A percentile compares a stretch with the other conserved stretches of the same genome.
phyloP scores from a whole-genome alignment of 305 asterid species.

The Lippia alba region DNA sequence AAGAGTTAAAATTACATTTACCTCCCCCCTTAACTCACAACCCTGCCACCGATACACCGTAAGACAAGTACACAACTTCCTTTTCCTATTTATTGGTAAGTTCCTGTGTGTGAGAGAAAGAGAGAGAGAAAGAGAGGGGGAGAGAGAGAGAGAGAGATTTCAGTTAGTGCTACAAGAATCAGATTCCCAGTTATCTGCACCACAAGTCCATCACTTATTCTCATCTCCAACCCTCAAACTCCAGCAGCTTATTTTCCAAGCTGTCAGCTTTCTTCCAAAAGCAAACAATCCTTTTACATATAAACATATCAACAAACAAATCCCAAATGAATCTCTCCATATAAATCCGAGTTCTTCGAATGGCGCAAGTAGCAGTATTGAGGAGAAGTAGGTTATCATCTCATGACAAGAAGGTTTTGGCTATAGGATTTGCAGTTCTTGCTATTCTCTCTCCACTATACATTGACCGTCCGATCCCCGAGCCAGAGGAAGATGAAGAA shows the following conservation, averaged over 20 bases:
- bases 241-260: conserved; percentile 29
- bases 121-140: not conserved
- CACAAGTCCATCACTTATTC: conserved; percentile 32
- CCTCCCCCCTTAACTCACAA: not conserved
- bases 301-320: not conserved
- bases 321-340: conserved; percentile 10
- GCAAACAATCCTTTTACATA: not conserved
- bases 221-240: conserved; percentile 30
- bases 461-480: conserved; percentile 50
- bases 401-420: conserved; percentile 64
- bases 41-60: not conserved
- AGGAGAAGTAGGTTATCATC: conserved; percentile 53
- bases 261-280: conserved; percentile 5
- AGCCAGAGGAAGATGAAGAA: conserved; percentile 64
- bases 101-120: too few relatives aligned
- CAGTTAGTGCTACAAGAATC: conserved; percentile 50
- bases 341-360: conserved; percentile 15
- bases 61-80: not conserved
- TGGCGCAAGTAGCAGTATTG: conserved; percentile 38
- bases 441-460: conserved; percentile 87
- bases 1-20: not conserved
- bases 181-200: conserved; percentile 50
- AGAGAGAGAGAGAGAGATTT: not conserved
- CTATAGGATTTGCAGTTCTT: conserved; percentile 63
- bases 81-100: too few relatives aligned